Evolutionary conservation across 768 basidiomycete species (phyloP), one percentile per base, ranked within the genome.

Genomic region (Rossbeevera mucosa): DNA sequence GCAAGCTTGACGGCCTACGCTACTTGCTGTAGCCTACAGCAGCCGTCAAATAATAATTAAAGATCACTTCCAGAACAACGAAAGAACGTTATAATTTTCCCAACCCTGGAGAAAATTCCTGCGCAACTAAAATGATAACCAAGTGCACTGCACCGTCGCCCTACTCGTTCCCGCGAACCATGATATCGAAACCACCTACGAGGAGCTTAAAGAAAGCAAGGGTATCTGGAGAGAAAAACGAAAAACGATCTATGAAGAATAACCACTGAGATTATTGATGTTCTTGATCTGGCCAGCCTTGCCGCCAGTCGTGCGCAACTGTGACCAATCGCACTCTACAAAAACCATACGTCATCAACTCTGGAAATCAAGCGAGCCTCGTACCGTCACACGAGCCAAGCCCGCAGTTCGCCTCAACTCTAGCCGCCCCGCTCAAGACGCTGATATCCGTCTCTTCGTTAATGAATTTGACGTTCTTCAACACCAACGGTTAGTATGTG

Each of bases 331-430:
- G 80, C 81, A 83, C 0, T 59, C 79, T 77, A 41, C 22, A 21
- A 20, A 50, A 22, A 41, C 12, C 1, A 13, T 52, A 7, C 2
- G n/a, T 44, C 18, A 12, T 16, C 4, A 5, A 21, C 16, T 33
- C 2, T 29, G 21, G 42, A 20, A 44, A 40, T 43, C 22, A 7
- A 49, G 18, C 5, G 44, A 18, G 47, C 69, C 42, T 25, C 16
- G 22, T 58, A 79, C 80, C 80, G 25, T 63, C 70, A 66, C 82
- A 85, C 25, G 78, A 67, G 1, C 72, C 74, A 3, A 31, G 25
- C 44, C 83, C 84, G 57, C 83, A 86, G 61, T 83, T 77, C 4
- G 84, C 74, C 11, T 76, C 77, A 38, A 81, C 75, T 42, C 64
- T 71, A 49, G 74, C 52, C 2, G 80, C 84, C 22, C 62, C 61